Conservation (phyloP, 306 rosid genomes). For the Castanopsis chinensis region DNA sequence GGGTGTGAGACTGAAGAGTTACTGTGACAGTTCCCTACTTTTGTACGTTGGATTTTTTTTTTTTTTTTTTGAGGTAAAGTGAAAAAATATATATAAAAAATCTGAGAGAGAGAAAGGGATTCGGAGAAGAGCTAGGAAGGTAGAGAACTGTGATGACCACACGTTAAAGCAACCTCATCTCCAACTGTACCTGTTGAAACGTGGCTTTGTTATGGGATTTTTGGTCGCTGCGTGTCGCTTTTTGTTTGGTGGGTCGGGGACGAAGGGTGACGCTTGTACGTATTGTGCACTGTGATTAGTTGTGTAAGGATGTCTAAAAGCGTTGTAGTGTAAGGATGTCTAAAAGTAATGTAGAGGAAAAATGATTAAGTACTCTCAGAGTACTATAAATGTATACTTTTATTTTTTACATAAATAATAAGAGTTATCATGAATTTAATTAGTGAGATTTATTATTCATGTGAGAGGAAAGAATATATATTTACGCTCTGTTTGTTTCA, state of each 20-base stretch:
- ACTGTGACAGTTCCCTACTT: constrained; percentile 20
- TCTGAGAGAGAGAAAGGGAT: constrained; percentile 25
- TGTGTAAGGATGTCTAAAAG: neutral
- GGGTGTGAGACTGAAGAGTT: constrained; percentile 3
- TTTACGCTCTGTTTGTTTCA: too few relatives aligned
- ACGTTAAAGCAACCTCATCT: constrained; percentile 77
- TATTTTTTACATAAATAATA: too few relatives aligned
- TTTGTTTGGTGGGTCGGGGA: neutral
- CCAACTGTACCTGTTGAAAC: constrained; percentile 20
- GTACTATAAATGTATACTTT: too few relatives aligned
- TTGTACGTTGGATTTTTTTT: neutral
- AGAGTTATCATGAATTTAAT: too few relatives aligned
- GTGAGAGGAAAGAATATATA: too few relatives aligned
- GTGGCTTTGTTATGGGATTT: constrained; percentile 42
- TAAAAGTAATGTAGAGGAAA: too few relatives aligned
- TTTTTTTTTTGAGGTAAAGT: too few relatives aligned
- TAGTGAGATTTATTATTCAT: too few relatives aligned
- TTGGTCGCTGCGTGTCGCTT: constrained; percentile 30
- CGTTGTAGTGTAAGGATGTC: too few relatives aligned
- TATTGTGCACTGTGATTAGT: neutral
- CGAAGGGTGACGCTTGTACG: neutral
- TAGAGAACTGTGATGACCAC: constrained; percentile 75
- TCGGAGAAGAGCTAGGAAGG: constrained; percentile 23
- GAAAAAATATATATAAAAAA: constrained; percentile 15
- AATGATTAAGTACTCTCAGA: too few relatives aligned